phyloP scores from a whole-genome alignment of 345 rosid genomes.

The Firmiana major region DNA sequence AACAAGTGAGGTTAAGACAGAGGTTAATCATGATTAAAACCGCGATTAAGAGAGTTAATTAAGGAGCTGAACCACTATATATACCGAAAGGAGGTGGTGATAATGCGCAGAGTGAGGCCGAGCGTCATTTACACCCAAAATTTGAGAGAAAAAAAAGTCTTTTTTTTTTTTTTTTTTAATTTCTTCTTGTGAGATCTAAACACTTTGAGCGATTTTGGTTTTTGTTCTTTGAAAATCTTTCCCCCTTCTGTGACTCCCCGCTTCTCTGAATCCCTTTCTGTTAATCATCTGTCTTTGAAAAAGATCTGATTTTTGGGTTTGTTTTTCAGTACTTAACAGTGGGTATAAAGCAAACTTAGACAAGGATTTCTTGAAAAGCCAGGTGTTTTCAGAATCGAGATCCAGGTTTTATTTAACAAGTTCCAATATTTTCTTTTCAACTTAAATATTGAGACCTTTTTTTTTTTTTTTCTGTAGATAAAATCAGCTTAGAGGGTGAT shows the following conservation, averaged over 20 bases:
- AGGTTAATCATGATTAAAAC: not conserved
- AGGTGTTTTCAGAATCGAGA: constrained; percentile 83
- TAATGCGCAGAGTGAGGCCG: constrained; percentile 26
- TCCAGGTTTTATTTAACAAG: constrained; percentile 27
- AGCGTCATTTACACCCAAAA: constrained; percentile 20
- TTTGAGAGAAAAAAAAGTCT: not conserved
- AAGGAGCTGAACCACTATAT: constrained; percentile 34
- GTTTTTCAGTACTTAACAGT: constrained; percentile 20
- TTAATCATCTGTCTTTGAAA: constrained; percentile 64
- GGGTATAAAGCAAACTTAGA: constrained; percentile 48
- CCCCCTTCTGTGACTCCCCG: constrained; percentile 36
- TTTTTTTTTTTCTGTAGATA: not conserved
- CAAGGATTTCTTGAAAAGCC: constrained; percentile 39
- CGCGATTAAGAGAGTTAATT: constrained; percentile 14
- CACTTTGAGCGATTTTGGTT: constrained; percentile 5
- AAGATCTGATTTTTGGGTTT: constrained; percentile 43
- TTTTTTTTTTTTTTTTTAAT: no score
- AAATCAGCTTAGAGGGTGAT: constrained; percentile 53
- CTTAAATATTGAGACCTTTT: not conserved
- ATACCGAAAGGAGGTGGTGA: constrained; percentile 10
- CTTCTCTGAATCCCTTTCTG: constrained; percentile 81
- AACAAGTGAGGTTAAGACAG: not conserved
- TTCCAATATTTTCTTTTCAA: not conserved
- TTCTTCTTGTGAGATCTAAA: not conserved
- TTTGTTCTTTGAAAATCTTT: not conserved